Evolutionary conservation across 768 basidiomycete genomes (phyloP).

Genomic region (Amanita fuliginea): DNA sequence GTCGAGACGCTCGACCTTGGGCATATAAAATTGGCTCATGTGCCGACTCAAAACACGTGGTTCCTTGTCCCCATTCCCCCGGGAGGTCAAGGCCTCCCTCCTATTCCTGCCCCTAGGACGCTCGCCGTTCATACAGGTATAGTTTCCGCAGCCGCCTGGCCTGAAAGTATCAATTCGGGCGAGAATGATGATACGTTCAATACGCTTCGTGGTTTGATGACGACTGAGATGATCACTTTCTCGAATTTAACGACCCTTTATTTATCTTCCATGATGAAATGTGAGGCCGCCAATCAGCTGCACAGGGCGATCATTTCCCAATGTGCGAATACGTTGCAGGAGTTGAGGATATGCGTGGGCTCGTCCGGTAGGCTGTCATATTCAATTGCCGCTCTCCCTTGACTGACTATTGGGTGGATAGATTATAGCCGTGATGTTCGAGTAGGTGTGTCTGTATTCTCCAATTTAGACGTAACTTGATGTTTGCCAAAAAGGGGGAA

Average conservation of each 20-base stretch:
- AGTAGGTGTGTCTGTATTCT: not conserved
- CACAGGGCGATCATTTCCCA: not conserved
- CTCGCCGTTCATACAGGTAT: not conserved
- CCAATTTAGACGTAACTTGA: not conserved
- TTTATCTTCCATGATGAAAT: not conserved
- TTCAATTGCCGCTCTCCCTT: too few species aligned
- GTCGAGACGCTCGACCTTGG: not conserved
- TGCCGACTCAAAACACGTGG: not conserved
- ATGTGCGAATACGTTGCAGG: not conserved
- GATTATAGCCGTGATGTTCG: not conserved
- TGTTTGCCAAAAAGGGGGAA: not conserved
- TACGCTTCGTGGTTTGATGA: not conserved
- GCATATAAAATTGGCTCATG: not conserved
- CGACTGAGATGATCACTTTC: not conserved
- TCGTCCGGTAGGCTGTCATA: not conserved
- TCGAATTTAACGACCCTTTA: not conserved
- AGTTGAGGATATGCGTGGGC: not conserved
- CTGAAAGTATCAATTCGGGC: not conserved
- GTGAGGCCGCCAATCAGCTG: not conserved
- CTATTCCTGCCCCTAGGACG: not conserved
- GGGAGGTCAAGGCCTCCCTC: not conserved
- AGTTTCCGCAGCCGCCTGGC: not conserved
- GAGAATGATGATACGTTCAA: not conserved
- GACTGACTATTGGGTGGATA: not conserved
- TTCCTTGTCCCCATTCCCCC: not conserved